Conservation (phyloP, 2,329 filamentous ascomycete genomes). For the Rhexocercosporidium sp. region DNA sequence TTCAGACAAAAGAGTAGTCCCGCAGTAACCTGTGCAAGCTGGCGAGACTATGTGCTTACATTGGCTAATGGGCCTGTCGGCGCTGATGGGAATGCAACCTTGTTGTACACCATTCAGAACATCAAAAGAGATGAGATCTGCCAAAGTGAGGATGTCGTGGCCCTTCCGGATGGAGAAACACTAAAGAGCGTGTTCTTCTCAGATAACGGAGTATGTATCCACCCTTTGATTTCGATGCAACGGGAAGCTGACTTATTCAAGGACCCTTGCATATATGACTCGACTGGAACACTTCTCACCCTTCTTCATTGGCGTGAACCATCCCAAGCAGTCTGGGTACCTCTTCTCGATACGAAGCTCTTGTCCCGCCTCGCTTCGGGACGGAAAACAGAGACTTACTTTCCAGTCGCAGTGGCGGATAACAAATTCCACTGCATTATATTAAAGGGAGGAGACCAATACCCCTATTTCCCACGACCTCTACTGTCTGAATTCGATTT, state of each 20-base stretch:
- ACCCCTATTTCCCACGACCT: conserved; percentile 91
- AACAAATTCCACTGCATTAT: conserved; percentile 98
- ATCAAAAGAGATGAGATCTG: conserved; percentile 92
- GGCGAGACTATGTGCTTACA: conserved; percentile 95
- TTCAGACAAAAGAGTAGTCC: conserved; percentile 91
- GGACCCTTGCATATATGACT: conserved; percentile 97
- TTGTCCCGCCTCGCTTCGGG: conserved; percentile 83
- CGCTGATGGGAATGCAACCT: conserved; percentile 75
- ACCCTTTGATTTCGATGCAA: neutral
- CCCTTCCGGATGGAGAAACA: conserved; percentile 74
- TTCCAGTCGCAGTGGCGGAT: conserved; percentile 91
- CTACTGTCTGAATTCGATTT: conserved; percentile 94
- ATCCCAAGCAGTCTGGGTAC: conserved; percentile 88
- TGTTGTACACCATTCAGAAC: conserved; percentile 93
- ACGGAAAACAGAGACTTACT: conserved; percentile 88
- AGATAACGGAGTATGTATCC: conserved; percentile 75
- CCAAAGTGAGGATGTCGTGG: conserved; percentile 91
- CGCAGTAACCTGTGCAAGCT: conserved; percentile 90
- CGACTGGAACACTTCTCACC: conserved; percentile 84
- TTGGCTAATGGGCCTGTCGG: conserved; percentile 90
- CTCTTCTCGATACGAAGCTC: conserved; percentile 86
- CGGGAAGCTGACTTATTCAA: conserved; percentile 42
- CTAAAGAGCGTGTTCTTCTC: conserved; percentile 90
- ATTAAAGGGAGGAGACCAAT: conserved; percentile 90
- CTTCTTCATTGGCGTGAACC: conserved; percentile 89